Percentiles rank a stretch among this genome's conserved stretches.
phyloP scores from a whole-genome alignment of 768 basidiomycete species.

The Podaxis sp. region DNA sequence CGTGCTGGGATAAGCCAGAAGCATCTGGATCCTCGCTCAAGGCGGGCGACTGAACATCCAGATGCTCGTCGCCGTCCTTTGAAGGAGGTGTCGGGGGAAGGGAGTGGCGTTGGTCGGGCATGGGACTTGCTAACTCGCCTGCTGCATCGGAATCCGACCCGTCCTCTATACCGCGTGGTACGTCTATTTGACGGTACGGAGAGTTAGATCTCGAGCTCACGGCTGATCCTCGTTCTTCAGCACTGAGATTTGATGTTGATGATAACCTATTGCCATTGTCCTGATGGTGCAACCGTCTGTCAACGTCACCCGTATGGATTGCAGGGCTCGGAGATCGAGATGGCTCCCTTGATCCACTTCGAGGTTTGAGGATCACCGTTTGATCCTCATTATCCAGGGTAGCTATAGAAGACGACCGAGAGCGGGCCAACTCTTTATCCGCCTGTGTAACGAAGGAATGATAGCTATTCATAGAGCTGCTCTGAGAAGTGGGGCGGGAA shows the following conservation, averaged over 20 bases:
- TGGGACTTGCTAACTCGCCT: conserved; percentile 34
- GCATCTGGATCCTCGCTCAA: conserved; percentile 24
- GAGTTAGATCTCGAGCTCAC: conserved; percentile 51
- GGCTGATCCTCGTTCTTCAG: conserved; percentile 30
- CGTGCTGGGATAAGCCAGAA: conserved; percentile 32
- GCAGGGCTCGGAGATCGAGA: conserved; percentile 19
- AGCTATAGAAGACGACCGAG: conserved; percentile 38
- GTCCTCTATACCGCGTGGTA: conserved; percentile 72
- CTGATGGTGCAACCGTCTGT: conserved; percentile 2
- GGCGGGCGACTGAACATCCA: conserved; percentile 5
- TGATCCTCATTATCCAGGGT: conserved; percentile 39
- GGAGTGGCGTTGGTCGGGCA: conserved; percentile 19
- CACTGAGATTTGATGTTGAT: conserved; percentile 29
- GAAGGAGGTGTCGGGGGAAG: conserved; percentile 45
- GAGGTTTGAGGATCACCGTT: conserved; percentile 39
- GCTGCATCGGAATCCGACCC: conserved; percentile 73
- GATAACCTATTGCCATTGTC: conserved; percentile 23
- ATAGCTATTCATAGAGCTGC: conserved; percentile 27
- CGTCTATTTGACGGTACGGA: conserved; percentile 64
- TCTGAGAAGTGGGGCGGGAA: conserved; percentile 32
- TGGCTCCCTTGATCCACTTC: conserved; percentile 15
- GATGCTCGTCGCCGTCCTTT: conserved; percentile 32
- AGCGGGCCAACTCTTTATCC: conserved; percentile 23
- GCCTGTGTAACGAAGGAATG: conserved; percentile 24
- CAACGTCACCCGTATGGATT: not conserved